Base-by-base conservation (phyloP, 1,284 basidiomycete genomes). In the Melampsora americana region DNA sequence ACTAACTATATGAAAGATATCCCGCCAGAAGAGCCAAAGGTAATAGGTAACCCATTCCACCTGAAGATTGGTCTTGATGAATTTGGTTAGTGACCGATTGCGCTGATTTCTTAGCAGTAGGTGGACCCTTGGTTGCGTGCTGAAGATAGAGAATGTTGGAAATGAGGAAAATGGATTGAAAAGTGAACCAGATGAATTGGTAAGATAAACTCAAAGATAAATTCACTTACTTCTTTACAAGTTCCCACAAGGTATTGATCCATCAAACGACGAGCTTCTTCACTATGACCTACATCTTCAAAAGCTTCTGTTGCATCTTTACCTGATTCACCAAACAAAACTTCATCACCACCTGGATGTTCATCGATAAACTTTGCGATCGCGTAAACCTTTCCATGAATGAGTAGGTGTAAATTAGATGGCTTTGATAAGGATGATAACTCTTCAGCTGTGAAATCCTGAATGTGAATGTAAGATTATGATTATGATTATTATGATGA, bases 261-360 rank as follows among this genome's bases (percentile, higher is more conserved):
- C 76, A 99, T 87, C 78, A 96, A 87, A n/a, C 86, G 89, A 77
- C 95, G 90, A 20, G 95, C 96, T 84, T 99, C 96, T 82, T 99
- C 96, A 20, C 95, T 98, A 87, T 99, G 95, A 61, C 96, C 95
- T 66, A 99, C 95, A 83, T 99, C 96, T 85, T 99, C 96, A 82
- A 99, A 99, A 14, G 95, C 93, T 83, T 99, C 96, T 60, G 95
- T 96, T 35, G 93, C 94, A 84, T 99, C 95, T 83, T 90, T 90
- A 80, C 95, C 92, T 81, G 89, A 90, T 86, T 99, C 95, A 79
- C 91, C 90, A 76, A 97, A 84, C 79, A 99, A 88, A 75, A 99
- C 95, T 85, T 99, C 95, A 85, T 98, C 95, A 80, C 95, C 95
- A 85, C 95, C 94, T 30, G 93, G 93, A 84, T 97, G 95, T 93